phyloP scores from a whole-genome alignment of 805 yeast species.

The Candida lessepsii region DNA sequence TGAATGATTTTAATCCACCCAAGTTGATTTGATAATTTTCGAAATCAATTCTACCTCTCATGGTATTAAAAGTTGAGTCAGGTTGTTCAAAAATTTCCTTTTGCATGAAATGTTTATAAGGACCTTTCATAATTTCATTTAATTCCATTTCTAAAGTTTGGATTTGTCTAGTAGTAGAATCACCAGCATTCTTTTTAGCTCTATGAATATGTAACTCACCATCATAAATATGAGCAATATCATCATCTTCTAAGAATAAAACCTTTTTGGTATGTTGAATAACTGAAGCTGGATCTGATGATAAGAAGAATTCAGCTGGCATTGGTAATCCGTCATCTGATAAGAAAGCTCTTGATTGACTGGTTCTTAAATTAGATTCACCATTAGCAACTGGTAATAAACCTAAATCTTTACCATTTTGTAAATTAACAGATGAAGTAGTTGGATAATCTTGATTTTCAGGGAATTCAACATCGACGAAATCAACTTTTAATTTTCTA shows the following conservation, averaged over 20 bases:
- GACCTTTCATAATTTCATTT: conserved; percentile 97
- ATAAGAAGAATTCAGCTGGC: conserved; percentile 93
- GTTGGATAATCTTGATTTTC: conserved; percentile 38
- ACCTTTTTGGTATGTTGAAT: conserved; percentile 97
- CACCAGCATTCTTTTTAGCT: conserved; percentile 77
- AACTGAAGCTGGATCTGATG: conserved; percentile 97
- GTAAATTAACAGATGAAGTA: conserved; percentile 13
- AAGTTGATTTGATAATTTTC: conserved; percentile 71
- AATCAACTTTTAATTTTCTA: conserved; percentile 92
- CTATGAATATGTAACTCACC: conserved; percentile 99
- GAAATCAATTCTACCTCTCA: conserved; percentile 98
- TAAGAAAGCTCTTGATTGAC: conserved; percentile 94
- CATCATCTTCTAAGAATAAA: conserved; percentile 94
- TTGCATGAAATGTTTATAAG: conserved; percentile 95
- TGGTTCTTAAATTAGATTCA: conserved; percentile 67
- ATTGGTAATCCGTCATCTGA: conserved; percentile 90
- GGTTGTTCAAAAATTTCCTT: conserved; percentile 99
- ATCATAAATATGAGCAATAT: conserved; percentile 95
- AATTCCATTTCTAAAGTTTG: conserved; percentile 96
- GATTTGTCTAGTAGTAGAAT: conserved; percentile 91
- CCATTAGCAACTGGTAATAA: conserved; percentile 54
- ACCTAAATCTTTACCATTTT: conserved; percentile 26
- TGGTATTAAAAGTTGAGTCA: conserved; percentile 95
- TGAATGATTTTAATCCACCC: conserved; percentile 85
- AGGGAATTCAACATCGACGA: conserved; percentile 97